phyloP scores from a whole-genome alignment of 169 alveolate species.

The Babesia bigemina region DNA sequence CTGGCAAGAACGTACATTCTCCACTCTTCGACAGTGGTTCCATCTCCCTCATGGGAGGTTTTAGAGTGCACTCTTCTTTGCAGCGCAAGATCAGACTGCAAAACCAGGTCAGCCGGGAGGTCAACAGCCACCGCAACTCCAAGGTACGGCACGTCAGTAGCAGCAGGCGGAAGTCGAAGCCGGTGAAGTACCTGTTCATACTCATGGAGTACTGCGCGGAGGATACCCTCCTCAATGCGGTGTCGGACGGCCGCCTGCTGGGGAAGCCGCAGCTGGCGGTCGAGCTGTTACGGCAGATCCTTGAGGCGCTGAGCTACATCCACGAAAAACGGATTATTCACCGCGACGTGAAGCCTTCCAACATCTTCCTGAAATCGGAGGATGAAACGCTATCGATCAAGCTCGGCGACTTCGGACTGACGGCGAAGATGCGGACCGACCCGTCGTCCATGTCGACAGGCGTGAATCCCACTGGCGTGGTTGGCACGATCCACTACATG shows the following conservation, averaged over 20 bases:
- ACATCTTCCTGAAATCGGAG: constrained; percentile 79
- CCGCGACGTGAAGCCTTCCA: constrained; percentile 84
- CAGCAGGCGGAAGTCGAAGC: constrained; percentile 29
- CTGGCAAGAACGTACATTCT: neutral
- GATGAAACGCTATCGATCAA: constrained; percentile 72
- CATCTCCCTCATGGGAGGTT: neutral
- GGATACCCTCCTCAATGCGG: constrained; percentile 75
- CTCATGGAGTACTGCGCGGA: constrained; percentile 86
- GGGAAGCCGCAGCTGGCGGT: constrained; percentile 73
- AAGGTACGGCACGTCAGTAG: constrained; percentile 27
- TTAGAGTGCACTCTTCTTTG: neutral
- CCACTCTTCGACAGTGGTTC: neutral
- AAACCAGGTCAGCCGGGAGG: neutral
- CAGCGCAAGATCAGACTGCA: constrained; percentile 13
- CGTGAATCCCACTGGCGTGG: constrained; percentile 58
- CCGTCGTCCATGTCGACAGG: constrained; percentile 9
- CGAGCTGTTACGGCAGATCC: constrained; percentile 79
- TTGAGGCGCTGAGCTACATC: constrained; percentile 82
- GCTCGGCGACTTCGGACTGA: constrained; percentile 84
- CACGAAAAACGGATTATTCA: constrained; percentile 85
- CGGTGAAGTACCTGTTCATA: constrained; percentile 77
- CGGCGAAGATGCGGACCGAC: constrained; percentile 72
- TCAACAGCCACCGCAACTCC: neutral
- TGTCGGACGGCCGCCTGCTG: constrained; percentile 68
- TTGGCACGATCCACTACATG: constrained; percentile 83